Evolutionary conservation across 805 yeast species (phyloP), one percentile per base, ranked within the genome.

Genomic region (Wickerhamiella slavikovae): DNA sequence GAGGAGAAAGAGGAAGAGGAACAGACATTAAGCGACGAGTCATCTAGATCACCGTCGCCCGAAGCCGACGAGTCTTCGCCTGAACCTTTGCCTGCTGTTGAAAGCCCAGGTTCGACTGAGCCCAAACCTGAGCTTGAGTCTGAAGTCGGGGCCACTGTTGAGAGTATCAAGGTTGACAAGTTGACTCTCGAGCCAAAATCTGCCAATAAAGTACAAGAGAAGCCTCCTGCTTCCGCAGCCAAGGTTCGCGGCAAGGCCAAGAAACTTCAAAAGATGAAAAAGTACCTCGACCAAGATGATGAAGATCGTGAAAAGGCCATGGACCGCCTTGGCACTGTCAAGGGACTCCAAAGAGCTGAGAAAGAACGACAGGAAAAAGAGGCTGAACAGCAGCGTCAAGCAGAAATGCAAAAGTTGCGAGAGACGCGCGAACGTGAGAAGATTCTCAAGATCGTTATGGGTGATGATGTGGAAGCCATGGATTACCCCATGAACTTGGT

Each of bases 281-380:
- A 83, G 45, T 85, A 85, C 44, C 79, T 71, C 3, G 82, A 75
- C 35, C 96, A 85, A 52, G 96, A 85, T 47, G 94, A 79, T 30
- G 89, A 77, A 33, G 96, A 85, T 42, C 64, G 82, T 32, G 43
- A 52, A 27, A 42, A 73, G 33, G 62, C 91, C 38, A 69, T 85
- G 76, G 69, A 74, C 34, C 77, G 75, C 2, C 54, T 85, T 24
- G 96, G 96, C 3, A 77, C 93, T 0, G 56, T 78, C 44, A 80
- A 79, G 41, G 64, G 68, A 17, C 42, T 57, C 3, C 58, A 57
- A 24, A 37, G 47, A 27, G 45, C 49, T 20, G 47, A 54, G 21
- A 48, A 54, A 19, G 57, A 56, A 35, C 48, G 46, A 31, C 44
- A 38, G 22, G 58, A 47, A 20, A 51, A 45, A 20, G 39, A 44